Evolutionary conservation across 2,329 filamentous ascomycete genomes (phyloP).

Genomic region (Colletotrichum gigasporum): DNA sequence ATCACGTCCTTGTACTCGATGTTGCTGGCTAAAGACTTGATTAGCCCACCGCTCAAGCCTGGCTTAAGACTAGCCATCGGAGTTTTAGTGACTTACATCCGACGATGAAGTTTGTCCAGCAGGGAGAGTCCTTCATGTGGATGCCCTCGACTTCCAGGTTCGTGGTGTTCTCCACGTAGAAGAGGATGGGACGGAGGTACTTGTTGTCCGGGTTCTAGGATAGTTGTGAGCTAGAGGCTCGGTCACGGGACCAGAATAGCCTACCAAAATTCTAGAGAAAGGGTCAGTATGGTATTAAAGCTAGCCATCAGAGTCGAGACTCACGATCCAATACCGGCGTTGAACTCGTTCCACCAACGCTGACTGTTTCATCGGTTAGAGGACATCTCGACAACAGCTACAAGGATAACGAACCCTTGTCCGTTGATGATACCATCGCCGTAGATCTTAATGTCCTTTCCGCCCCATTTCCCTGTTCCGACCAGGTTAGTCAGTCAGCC

Average conservation of each 20-base stretch:
- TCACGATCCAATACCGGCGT: conserved; percentile 38
- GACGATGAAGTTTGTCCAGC: conserved; percentile 72
- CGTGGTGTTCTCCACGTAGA: conserved; percentile 70
- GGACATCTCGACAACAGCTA: too few relatives aligned
- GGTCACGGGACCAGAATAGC: neutral
- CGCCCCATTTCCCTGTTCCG: conserved; percentile 66
- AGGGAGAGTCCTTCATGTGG: conserved; percentile 68
- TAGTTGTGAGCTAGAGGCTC: neutral
- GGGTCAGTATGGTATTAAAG: neutral
- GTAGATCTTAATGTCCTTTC: conserved; percentile 68
- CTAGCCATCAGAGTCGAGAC: conserved; percentile 29
- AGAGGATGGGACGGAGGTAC: conserved; percentile 68
- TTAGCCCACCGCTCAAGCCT: too few relatives aligned
- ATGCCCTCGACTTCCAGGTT: conserved; percentile 67
- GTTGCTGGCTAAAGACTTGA: conserved; percentile 47
- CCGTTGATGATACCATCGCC: conserved; percentile 67
- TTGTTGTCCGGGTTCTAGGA: conserved; percentile 63
- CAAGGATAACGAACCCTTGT: conserved; percentile 47
- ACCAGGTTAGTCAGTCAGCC: neutral
- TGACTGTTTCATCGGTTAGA: conserved; percentile 36
- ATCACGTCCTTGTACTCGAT: conserved; percentile 63
- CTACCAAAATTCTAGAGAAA: neutral
- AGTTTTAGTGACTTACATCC: conserved; percentile 43
- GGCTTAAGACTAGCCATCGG: too few relatives aligned
- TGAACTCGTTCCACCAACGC: conserved; percentile 54